Base-by-base conservation (phyloP, 2,329 filamentous ascomycete genomes). In the Xylariaceae sp. region DNA sequence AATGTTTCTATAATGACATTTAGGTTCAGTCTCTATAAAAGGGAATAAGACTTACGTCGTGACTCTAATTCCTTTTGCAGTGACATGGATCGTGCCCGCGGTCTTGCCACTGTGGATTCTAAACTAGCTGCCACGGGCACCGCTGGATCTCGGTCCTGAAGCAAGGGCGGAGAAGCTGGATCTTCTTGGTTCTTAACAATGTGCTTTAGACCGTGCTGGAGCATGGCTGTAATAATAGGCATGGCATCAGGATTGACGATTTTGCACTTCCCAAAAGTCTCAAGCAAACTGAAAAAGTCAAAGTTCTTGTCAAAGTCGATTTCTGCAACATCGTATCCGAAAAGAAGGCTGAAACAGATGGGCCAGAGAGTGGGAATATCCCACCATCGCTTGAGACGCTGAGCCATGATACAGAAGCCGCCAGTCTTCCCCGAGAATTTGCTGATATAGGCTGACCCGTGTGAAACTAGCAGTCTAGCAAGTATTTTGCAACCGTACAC, bases 371-470 rank as follows among this genome's bases (percentile, higher is more conserved):
- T 85, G 2, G 92, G 85, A 16, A 92, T 83, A 67, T 90, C 88
- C 93, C 95, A 99, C 86, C 93, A 97, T 66, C 88, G 81, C 68
- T 88, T 91, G 3, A 99, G 75, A 29, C 91, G 85, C 66, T 89
- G 84, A 40, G 89, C 89, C 85, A 98, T 88, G 59, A 97, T 89
- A 32, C 82, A 81, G 70, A 97, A 97, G 1, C 96, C 96, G 26
- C 91, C 91, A 10, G 89, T 91, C 74, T 96, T 96, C 14, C 72
- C 77, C 1, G 87, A 81, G 63, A 99, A 97, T 67, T 96, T 96
- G 50, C 86, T 85, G 19, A 90, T 90, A 71, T 97, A 98, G 37
- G 81, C 81, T 4, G 87, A 77, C 3, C 93, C 93, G 67, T 96
- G 91, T 0, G 88, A 81, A n/a, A 93, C 85, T 5, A 99, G 79